A percentile compares a stretch with the other conserved stretches of the same genome.
These are phyloP conservation scores for Pholiota microspora DNA, from an alignment of 768 basidiomycete genomes.

Conservation along the genomic window DNA sequence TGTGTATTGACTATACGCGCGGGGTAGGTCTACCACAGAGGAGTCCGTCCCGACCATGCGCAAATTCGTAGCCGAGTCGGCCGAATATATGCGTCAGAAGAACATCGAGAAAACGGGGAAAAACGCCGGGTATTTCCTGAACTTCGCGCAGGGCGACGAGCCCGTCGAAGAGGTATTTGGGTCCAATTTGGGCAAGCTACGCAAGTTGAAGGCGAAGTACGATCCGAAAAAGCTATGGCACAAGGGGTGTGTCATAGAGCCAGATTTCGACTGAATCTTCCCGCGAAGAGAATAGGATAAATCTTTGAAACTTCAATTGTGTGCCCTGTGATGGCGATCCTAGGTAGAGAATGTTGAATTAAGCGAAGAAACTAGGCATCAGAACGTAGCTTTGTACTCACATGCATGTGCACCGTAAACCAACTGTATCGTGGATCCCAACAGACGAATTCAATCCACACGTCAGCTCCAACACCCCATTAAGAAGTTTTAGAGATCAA, in stretches of 20 bases:
- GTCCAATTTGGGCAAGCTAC: constrained; percentile 5
- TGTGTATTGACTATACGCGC: neutral
- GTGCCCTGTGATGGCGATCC: too few species aligned
- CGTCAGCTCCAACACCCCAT: too few species aligned
- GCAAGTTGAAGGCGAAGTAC: constrained; percentile 14
- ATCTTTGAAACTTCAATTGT: too few species aligned
- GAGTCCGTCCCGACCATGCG: constrained; percentile 7
- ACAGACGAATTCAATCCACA: too few species aligned
- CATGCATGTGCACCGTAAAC: too few species aligned
- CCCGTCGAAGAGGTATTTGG: constrained; percentile 7
- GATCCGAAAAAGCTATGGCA: constrained; percentile 10
- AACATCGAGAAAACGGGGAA: constrained; percentile 8
- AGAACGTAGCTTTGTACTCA: too few species aligned
- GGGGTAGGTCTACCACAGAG: constrained; percentile 4
- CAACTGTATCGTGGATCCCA: too few species aligned
- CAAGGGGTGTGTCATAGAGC: constrained; percentile 6
- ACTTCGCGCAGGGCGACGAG: constrained; percentile 13
- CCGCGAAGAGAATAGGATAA: too few species aligned
- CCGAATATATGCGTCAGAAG: constrained; percentile 1
- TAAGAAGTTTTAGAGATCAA: too few species aligned
- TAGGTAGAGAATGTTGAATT: too few species aligned
- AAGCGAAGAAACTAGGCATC: too few species aligned
- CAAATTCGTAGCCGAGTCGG: constrained; percentile 1
- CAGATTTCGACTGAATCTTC: constrained; percentile 4
- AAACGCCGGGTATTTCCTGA: constrained; percentile 9